These are phyloP conservation scores for Penicillium tannophilum DNA, from an alignment of 495 filamentous ascomycete genomes.

Conservation along the genomic window DNA sequence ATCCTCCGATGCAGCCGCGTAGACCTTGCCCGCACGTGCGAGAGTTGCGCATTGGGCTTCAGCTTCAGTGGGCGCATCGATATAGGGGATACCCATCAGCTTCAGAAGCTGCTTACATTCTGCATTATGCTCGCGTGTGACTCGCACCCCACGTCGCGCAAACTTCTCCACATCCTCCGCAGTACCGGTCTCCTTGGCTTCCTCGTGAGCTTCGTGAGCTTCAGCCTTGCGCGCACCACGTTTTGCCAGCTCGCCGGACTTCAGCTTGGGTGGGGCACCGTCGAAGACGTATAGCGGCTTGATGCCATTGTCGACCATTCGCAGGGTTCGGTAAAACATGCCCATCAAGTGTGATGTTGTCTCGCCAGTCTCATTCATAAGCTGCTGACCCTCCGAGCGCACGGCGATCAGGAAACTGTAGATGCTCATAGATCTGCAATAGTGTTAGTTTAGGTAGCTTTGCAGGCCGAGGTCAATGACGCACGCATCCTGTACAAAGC, in stretches of 20 bases:
- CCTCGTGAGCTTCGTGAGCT: conserved; percentile 83
- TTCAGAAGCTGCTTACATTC: conserved; percentile 90
- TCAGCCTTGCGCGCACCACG: conserved; percentile 89
- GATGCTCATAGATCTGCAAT: conserved; percentile 89
- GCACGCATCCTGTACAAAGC: conserved; percentile 75
- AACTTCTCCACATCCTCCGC: conserved; percentile 98
- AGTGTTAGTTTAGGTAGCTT: conserved; percentile 20
- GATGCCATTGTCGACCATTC: conserved; percentile 98
- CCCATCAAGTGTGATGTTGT: conserved; percentile 98
- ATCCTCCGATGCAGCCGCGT: conserved; percentile 94
- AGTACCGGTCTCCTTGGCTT: conserved; percentile 96
- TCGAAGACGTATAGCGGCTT: conserved; percentile 99
- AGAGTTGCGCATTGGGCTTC: conserved; percentile 95
- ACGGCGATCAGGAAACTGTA: conserved; percentile 98
- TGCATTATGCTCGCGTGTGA: conserved; percentile 93
- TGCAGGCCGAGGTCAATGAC: conserved; percentile 27
- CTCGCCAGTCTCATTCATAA: conserved; percentile 90
- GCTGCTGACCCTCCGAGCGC: conserved; percentile 91
- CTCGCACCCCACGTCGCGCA: conserved; percentile 87
- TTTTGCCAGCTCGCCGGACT: conserved; percentile 93
- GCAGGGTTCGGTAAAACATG: conserved; percentile 98
- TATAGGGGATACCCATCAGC: conserved; percentile 94
- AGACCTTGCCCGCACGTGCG: conserved; percentile 91
- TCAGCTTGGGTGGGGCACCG: conserved; percentile 92
- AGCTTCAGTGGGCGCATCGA: conserved; percentile 93